phyloP scores from a whole-genome alignment of 805 yeast species.

The Candida pseudofarinosa region DNA sequence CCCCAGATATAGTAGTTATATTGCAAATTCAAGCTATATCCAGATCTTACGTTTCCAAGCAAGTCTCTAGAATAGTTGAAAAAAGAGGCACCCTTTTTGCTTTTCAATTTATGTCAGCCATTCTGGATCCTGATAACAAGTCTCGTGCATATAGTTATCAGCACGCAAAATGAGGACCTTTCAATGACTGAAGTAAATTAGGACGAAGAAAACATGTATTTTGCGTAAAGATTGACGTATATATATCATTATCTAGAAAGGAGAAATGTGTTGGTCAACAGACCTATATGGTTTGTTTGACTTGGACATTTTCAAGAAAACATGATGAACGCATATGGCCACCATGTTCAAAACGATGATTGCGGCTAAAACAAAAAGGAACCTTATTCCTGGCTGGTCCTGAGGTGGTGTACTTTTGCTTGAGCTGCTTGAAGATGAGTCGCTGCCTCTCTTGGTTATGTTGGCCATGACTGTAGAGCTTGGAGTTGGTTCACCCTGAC shows the following conservation, averaged over 20 bases:
- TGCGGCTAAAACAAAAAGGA: conserved; percentile 32
- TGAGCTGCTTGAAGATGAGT: not conserved
- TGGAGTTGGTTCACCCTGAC: not conserved
- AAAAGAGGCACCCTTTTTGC: no score
- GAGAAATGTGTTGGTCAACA: conserved; percentile 33
- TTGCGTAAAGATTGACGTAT: not conserved
- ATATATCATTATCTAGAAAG: conserved; percentile 20
- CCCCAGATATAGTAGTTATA: no score
- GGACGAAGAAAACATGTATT: no score
- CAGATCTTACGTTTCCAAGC: no score
- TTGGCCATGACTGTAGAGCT: not conserved
- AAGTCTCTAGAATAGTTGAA: no score
- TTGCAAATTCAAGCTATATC: no score
- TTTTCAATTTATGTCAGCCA: no score
- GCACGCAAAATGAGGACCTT: no score
- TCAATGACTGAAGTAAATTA: no score
- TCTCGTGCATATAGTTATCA: not conserved
- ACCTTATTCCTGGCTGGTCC: conserved; percentile 25
- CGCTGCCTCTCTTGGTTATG: not conserved
- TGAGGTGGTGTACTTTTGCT: conserved; percentile 4
- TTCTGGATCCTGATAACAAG: not conserved
- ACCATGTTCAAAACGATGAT: conserved; percentile 31
- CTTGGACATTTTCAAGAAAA: conserved; percentile 25
- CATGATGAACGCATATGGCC: conserved; percentile 36
- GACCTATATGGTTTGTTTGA: conserved; percentile 29